Evolutionary conservation across 129 eudicot species (phyloP).

Genomic region (Pseudognaphalium luteoalbum): DNA sequence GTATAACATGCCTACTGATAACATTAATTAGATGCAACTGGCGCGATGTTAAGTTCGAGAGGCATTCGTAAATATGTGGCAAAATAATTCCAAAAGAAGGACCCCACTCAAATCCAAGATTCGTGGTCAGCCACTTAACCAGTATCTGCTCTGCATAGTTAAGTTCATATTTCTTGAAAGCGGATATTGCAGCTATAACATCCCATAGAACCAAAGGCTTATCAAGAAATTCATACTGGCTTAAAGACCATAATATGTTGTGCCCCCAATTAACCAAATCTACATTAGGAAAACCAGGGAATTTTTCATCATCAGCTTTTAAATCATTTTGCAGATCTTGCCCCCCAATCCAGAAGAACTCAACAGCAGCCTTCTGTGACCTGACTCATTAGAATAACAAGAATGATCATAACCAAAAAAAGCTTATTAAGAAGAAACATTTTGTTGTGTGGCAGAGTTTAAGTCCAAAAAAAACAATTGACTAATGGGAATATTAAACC

Average conservation of each 20-base stretch:
- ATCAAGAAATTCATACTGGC: constrained; percentile 35
- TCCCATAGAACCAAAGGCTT: constrained; percentile 81
- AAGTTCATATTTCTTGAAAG: constrained; percentile 57
- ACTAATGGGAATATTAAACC: neutral
- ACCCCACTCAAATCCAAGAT: constrained; percentile 36
- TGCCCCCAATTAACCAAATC: constrained; percentile 58
- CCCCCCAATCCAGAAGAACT: constrained; percentile 94
- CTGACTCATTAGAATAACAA: constrained; percentile 37
- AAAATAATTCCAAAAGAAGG: constrained; percentile 28
- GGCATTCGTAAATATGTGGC: constrained; percentile 31
- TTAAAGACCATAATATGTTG: constrained; percentile 73
- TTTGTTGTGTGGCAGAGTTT: constrained; percentile 2
- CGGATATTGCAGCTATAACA: constrained; percentile 58
- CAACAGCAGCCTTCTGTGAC: constrained; percentile 76
- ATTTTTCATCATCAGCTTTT: constrained; percentile 36
- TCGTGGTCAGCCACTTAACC: constrained; percentile 53
- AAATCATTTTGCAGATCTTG: constrained; percentile 45
- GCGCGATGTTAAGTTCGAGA: constrained; percentile 56
- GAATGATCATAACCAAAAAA: neutral
- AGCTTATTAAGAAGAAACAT: neutral
- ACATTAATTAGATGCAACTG: constrained; percentile 73
- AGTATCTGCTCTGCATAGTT: constrained; percentile 51
- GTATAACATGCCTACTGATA: constrained; percentile 58
- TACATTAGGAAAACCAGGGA: constrained; percentile 47
- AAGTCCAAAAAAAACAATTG: neutral